Evolutionary conservation across 495 filamentous ascomycete genomes (phyloP), one percentile per base, ranked within the genome.

Genomic region (Penicillium atrosanguineum): DNA sequence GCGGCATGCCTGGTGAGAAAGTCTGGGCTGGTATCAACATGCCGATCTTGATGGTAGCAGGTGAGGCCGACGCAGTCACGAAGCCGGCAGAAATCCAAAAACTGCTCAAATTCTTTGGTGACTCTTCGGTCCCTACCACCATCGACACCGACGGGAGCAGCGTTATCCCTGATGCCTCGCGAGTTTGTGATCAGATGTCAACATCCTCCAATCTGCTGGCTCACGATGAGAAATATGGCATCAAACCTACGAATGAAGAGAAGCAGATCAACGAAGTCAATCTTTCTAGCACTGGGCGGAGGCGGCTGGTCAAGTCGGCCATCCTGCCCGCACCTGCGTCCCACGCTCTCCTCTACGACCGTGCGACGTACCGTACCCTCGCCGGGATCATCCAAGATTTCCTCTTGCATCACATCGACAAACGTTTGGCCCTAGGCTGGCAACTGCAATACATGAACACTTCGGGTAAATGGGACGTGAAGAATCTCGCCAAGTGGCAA

Each of bases 401-500:
- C 59, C 76, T 97, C 38, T 75, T 80, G 23, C 73, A 80, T 15
- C 81, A 91, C 53, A 70, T 96, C 50, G 91, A 91, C 41, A 77
- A 84, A 45, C 87, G 89, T 6, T 80, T 97, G 16, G 85, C 81
- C 7, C 81, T 91, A 6, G 89, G 86, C 15, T 97, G 93, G 93
- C 93, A 97, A 71, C 75, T 97, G 16, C 86, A 90, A 60, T 83
- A 90, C 65, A 81, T 97, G 21, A 87, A 86, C 36, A 88, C 85
- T 3, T 88, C 89, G 50, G 91, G 92, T 12, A 97, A 97, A 73
- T 97, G 93, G 93, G 92, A 96, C 65, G 89, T 97, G 52, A 97
- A 97, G 75, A 97, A 97, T 67, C 82, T 96, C 12, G 85, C 79
- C 50, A 97, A 97, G 60, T 97, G 93, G 93, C 78, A 87, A 58